A percentile compares a stretch with the other conserved stretches of the same genome.
Evolutionary conservation across 495 filamentous ascomycete species (phyloP).

Genomic region (Pseudoneurospora amorphoporcata): DNA sequence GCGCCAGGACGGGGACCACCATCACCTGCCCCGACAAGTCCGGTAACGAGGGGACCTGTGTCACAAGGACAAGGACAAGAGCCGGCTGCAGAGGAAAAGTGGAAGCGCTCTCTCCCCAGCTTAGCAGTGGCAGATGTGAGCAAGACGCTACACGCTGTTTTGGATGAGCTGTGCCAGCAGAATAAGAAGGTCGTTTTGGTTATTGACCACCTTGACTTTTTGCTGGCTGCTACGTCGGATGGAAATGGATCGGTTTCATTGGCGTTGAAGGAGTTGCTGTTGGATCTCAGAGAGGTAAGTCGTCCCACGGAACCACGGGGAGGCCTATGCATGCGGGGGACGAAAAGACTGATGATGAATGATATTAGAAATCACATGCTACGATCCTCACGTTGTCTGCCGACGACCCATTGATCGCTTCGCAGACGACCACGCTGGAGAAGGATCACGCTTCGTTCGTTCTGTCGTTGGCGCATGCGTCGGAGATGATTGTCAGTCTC

Average conservation of each 20-base stretch:
- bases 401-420: slow-evolving; percentile 55
- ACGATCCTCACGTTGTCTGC: slow-evolving; percentile 58
- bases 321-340: not conserved
- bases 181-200: slow-evolving; percentile 36
- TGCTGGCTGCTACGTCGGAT: slow-evolving; percentile 37
- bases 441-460: slow-evolving; percentile 59
- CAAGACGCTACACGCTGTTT: slow-evolving; percentile 18
- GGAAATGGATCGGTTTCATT: slow-evolving; percentile 12
- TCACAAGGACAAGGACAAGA: not conserved
- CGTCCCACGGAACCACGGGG: not conserved
- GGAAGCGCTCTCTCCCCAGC: slow-evolving; percentile 4
- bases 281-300: slow-evolving; percentile 45
- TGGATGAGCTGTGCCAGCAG: slow-evolving; percentile 15
- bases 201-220: slow-evolving; percentile 45
- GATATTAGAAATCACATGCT: slow-evolving; percentile 39
- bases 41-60: not conserved
- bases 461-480: slow-evolving; percentile 62
- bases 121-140: slow-evolving; percentile 10
- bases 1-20: not conserved
- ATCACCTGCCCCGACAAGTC: not conserved
- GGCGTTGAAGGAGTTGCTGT: slow-evolving; percentile 32
- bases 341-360: slow-evolving; percentile 4
- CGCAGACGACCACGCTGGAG: slow-evolving; percentile 52
- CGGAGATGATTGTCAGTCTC: slow-evolving; percentile 56
- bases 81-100: not conserved